Conservation (phyloP, 225 moss, liverwort and hornwort species). For the Climacium dendroides region DNA sequence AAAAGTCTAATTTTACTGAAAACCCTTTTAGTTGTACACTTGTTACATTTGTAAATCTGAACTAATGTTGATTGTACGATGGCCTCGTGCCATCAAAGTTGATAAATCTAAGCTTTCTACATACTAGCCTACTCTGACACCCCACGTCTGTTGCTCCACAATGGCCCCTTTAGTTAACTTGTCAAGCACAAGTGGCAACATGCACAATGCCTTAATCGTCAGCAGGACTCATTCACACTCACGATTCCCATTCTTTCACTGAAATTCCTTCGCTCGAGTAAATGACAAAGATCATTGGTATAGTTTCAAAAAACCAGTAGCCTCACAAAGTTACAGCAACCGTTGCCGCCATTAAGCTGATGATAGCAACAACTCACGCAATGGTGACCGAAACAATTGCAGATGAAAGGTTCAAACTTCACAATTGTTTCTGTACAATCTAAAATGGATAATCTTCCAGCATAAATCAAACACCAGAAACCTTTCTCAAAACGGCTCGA, state of each 20-base stretch:
- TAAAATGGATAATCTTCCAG: background rate
- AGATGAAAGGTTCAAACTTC: background rate
- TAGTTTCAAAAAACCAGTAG: background rate
- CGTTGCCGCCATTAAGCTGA: background rate
- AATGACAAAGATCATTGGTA: background rate
- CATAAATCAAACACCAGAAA: background rate
- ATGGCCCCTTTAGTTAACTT: background rate
- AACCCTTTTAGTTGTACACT: background rate
- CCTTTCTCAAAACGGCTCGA: slow-evolving; percentile 52
- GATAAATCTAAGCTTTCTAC: background rate
- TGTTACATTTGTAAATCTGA: background rate
- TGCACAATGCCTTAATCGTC: background rate
- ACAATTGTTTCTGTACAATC: slow-evolving; percentile 1
- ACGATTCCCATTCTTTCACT: background rate
- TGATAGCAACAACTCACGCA: background rate
- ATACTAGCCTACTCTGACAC: background rate
- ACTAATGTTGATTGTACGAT: background rate
- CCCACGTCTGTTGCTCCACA: background rate
- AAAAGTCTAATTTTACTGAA: background rate
- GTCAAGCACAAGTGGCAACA: background rate
- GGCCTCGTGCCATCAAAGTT: background rate
- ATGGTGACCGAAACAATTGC: background rate
- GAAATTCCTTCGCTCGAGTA: background rate
- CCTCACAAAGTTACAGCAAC: background rate
- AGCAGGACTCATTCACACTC: background rate